Conservation (phyloP, 202 grass and related monocot genomes). For the Panicum hallii region DNA sequence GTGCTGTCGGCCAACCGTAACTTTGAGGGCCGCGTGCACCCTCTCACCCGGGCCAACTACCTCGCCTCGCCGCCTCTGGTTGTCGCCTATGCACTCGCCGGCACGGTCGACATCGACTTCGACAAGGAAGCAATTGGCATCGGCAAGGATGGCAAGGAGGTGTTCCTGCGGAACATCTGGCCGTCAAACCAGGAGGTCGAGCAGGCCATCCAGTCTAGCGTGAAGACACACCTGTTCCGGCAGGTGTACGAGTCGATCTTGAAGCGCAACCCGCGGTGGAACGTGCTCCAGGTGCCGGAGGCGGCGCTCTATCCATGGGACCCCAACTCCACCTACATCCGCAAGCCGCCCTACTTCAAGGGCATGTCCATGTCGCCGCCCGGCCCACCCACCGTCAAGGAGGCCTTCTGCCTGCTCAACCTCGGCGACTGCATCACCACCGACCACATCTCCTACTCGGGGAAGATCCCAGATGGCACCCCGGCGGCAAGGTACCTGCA, state of each 20-base stretch:
- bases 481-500: conserved; percentile 73
- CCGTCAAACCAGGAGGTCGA: conserved; percentile 69
- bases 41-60: conserved; percentile 79
- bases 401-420: conserved; percentile 70
- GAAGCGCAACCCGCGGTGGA: conserved; percentile 60
- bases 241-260: conserved; percentile 59
- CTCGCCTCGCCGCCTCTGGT: conserved; percentile 83
- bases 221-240: conserved; percentile 68
- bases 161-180: conserved; percentile 84
- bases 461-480: conserved; percentile 61
- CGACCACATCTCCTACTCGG: conserved; percentile 71
- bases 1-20: conserved; percentile 84
- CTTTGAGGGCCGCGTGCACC: conserved; percentile 76
- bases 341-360: conserved; percentile 65
- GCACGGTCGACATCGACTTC: conserved; percentile 41
- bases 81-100: conserved; percentile 77
- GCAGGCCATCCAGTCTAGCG: conserved; percentile 58
- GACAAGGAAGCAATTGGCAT: conserved; percentile 78
- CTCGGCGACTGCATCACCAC: conserved; percentile 74
- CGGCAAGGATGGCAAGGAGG: conserved; percentile 64
- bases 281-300: conserved; percentile 45
- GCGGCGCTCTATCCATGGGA: conserved; percentile 67
- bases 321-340: conserved; percentile 72
- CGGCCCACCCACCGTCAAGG: conserved; percentile 39
- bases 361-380: conserved; percentile 65